phyloP scores from a whole-genome alignment of 2,329 filamentous ascomycete species.

The Pseudogymnoascus destructans region DNA sequence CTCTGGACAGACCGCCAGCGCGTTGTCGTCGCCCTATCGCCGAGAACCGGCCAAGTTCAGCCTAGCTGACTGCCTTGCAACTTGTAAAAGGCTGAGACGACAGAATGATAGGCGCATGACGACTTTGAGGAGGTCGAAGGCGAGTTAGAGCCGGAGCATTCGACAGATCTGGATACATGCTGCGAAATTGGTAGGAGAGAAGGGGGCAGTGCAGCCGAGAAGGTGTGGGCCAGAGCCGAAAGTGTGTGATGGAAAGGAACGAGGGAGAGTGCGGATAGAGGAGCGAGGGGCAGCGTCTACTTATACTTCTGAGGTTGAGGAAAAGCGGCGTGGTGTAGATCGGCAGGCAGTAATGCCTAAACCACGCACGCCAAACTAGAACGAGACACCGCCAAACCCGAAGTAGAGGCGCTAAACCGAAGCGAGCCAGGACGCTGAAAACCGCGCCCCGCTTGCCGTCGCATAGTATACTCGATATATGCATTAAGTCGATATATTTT shows the following conservation, averaged over 20 bases:
- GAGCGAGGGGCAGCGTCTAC: too few species aligned
- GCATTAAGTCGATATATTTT: too few species aligned
- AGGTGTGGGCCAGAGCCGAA: background rate
- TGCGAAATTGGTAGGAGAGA: background rate
- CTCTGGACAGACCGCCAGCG: background rate
- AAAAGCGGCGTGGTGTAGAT: conserved; percentile 3
- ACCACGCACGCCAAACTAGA: background rate
- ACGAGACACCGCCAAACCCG: background rate
- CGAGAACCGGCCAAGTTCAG: background rate
- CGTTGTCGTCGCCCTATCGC: background rate
- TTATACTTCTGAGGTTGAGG: conserved; percentile 1
- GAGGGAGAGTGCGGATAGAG: too few species aligned
- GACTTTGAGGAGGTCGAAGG: too few species aligned
- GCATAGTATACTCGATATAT: too few species aligned
- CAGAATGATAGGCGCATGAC: background rate
- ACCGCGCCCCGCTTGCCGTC: too few species aligned
- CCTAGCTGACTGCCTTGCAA: background rate
- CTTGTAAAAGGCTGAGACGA: background rate
- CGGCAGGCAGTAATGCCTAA: background rate
- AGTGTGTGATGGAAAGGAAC: conserved; percentile 5
- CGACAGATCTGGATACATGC: background rate
- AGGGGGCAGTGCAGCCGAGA: background rate
- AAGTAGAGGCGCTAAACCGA: too few species aligned
- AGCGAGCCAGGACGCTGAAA: too few species aligned
- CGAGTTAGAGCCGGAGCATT: background rate